Evolutionary conservation across 2,329 filamentous ascomycete species (phyloP), one percentile per base, ranked within the genome.

Genomic region (Chaetomiaceae sp.): DNA sequence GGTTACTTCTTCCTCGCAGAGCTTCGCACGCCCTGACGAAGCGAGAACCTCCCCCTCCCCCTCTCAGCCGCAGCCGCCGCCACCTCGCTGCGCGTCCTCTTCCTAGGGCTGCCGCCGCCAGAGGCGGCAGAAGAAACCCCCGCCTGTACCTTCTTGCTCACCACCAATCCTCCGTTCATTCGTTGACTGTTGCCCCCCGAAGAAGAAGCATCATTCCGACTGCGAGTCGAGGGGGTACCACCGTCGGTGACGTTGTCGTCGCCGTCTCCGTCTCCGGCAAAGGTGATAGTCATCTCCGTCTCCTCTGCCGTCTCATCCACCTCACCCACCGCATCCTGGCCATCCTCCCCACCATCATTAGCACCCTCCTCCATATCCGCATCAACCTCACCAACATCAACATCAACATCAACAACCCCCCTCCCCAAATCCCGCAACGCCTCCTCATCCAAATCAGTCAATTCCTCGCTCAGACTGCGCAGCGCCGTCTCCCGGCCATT

Each of bases 371-470:
- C 20, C 20, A 14, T n/a, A n/a, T n/a, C n/a, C n/a, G n/a, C n/a
- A n/a, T n/a, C n/a, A n/a, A n/a, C n/a, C n/a, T n/a, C n/a, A n/a
- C n/a, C 8, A 4, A 4, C 27, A 9, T 6, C 9, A 31, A 31
- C 74, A 59, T 78, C 77, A 27, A 82, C 73, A 59, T 81, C 79
- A 45, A 76, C 79, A 45, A 76, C 74, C 31, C 27, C 27, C 9
- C 3, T 11, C 27, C 73, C 77, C 31, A 90, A 73, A 31, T 87
- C 89, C 63, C 88, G 85, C 54, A 96, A 76, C 71, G 92, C 89
- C 47, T 95, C 91, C 60, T 96, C 91, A 63, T 95, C 91, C 67
- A 96, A 84, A 66, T 96, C 92, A 53, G 88, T 95, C 20, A 96
- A 77, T 62, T 92, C 89, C 69, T 96, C 91, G 63, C 89, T 95